These are phyloP conservation scores for Pyrenula aspistea DNA, from an alignment of 495 filamentous ascomycete genomes.

Conservation along the genomic window DNA sequence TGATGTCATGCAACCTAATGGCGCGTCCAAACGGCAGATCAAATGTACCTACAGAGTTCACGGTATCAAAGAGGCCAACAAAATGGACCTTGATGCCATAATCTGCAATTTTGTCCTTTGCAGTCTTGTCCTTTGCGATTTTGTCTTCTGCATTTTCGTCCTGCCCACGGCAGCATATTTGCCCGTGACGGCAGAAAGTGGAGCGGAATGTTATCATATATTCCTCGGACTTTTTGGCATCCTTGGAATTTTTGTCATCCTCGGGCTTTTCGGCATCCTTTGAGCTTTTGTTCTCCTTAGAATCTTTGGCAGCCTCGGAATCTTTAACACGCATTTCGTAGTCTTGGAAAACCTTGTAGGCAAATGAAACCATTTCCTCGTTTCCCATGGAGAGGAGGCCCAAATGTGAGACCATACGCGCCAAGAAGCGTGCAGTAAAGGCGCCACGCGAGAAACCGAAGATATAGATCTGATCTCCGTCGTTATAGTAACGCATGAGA, in stretches of 20 bases:
- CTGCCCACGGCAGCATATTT: background rate
- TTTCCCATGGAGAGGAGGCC: conserved; percentile 34
- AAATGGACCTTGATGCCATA: conserved; percentile 18
- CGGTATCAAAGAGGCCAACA: conserved; percentile 34
- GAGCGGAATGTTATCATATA: background rate
- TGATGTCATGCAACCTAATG: conserved; percentile 73
- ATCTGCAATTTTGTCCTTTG: conserved; percentile 17
- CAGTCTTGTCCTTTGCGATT: conserved; percentile 4
- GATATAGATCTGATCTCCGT: conserved; percentile 31
- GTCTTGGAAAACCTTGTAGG: conserved; percentile 14
- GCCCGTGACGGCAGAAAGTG: background rate
- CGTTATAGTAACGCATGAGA: conserved; percentile 27
- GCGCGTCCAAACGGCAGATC: conserved; percentile 73
- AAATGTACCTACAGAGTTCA: conserved; percentile 45
- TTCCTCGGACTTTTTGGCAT: background rate
- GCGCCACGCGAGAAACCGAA: conserved; percentile 38
- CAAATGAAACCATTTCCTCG: conserved; percentile 29
- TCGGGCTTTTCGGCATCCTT: conserved; percentile 7
- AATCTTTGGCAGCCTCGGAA: background rate
- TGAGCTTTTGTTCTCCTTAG: background rate
- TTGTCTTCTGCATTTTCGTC: conserved; percentile 16
- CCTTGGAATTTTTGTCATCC: background rate
- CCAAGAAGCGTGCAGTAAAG: conserved; percentile 35
- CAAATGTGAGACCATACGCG: conserved; percentile 29
- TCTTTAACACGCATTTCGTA: conserved; percentile 8